phyloP scores from a whole-genome alignment of 192 early-diverging fungal species.

The Dimargaris cristalligena region DNA sequence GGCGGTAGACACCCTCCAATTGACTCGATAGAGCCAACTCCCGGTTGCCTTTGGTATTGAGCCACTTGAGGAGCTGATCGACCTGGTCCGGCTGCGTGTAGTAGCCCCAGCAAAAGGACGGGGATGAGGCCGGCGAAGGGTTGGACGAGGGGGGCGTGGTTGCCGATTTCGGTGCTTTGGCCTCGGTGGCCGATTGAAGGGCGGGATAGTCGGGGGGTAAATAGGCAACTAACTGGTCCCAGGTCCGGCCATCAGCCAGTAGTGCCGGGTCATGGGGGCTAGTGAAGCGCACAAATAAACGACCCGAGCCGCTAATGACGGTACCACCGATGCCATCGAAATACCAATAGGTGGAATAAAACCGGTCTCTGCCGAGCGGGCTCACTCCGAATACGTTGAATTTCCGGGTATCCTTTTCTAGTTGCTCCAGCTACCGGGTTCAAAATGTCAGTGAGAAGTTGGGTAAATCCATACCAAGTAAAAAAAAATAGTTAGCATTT shows the following conservation, averaged over 20 bases:
- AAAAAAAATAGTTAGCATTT: too few relatives aligned
- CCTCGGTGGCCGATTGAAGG: background rate
- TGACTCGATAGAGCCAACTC: constrained; percentile 45
- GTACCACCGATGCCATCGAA: constrained; percentile 62
- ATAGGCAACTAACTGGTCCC: constrained; percentile 1
- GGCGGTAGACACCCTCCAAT: constrained; percentile 30
- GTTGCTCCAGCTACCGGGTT: constrained; percentile 26
- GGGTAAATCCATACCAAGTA: too few relatives aligned
- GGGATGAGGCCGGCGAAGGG: background rate
- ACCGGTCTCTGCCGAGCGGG: constrained; percentile 72
- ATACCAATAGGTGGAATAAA: constrained; percentile 77
- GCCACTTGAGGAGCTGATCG: constrained; percentile 48
- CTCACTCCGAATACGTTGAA: constrained; percentile 44
- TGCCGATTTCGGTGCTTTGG: background rate
- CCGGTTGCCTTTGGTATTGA: constrained; percentile 59
- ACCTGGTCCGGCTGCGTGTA: constrained; percentile 36
- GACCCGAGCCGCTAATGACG: constrained; percentile 31
- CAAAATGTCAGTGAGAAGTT: too few relatives aligned
- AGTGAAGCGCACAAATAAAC: constrained; percentile 41
- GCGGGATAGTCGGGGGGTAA: background rate
- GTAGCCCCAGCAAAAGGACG: constrained; percentile 31
- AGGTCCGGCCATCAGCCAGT: constrained; percentile 11
- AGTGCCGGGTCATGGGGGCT: constrained; percentile 20
- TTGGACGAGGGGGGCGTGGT: background rate
- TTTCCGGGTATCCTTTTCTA: constrained; percentile 53